Percentiles rank a stretch among this genome's conserved stretches.
Evolutionary conservation across 2,329 filamentous ascomycete species (phyloP).

Genomic region (Neonectria sp.): DNA sequence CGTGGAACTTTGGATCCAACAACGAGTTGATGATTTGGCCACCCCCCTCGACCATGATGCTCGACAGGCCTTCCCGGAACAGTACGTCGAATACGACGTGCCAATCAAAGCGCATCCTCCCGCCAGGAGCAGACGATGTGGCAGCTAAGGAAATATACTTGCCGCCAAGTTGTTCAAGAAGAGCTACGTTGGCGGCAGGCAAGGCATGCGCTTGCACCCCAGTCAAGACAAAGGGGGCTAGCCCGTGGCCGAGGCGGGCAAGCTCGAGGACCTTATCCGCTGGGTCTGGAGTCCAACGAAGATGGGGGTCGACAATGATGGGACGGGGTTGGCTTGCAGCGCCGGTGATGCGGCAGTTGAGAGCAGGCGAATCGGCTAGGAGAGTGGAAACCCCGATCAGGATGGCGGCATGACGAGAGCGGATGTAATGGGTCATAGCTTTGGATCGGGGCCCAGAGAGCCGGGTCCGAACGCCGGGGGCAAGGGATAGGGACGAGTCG

Average conservation of each 20-base stretch:
- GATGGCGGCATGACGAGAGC: conserved; percentile 86
- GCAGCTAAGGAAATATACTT: conserved; percentile 62
- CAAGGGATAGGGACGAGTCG: conserved; percentile 83
- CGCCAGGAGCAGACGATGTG: conserved; percentile 54
- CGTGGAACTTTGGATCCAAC: conserved; percentile 72
- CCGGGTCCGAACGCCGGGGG: conserved; percentile 84
- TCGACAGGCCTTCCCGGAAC: conserved; percentile 73
- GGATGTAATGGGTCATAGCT: conserved; percentile 93
- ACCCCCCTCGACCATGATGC: conserved; percentile 94
- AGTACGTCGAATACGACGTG: conserved; percentile 72
- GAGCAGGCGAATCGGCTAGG: conserved; percentile 84
- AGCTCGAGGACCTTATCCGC: conserved; percentile 77
- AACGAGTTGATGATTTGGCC: conserved; percentile 86
- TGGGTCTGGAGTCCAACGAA: conserved; percentile 77
- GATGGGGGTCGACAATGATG: conserved; percentile 83
- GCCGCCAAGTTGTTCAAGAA: conserved; percentile 67
- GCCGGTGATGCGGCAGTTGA: conserved; percentile 84
- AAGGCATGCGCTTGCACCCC: conserved; percentile 59
- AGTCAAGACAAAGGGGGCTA: conserved; percentile 81
- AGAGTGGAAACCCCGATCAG: conserved; percentile 89
- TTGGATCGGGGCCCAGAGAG: conserved; percentile 89
- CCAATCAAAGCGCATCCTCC: conserved; percentile 72
- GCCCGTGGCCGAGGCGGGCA: conserved; percentile 75
- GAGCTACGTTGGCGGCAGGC: conserved; percentile 57
- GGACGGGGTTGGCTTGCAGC: conserved; percentile 81